phyloP scores from a whole-genome alignment of 2,329 filamentous ascomycete genomes.

The Venturiaceae sp. region DNA sequence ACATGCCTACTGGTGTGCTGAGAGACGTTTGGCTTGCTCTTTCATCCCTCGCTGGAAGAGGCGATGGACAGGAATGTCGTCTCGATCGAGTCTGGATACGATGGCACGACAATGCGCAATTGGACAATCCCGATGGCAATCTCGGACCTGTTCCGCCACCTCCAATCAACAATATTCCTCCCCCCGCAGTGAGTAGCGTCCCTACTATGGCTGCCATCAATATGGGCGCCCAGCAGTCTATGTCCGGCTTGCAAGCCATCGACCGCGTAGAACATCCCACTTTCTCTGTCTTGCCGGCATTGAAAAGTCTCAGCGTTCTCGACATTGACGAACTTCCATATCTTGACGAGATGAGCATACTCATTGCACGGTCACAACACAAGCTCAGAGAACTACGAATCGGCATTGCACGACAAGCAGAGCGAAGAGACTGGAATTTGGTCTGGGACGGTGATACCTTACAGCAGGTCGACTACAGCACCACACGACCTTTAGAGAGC shows the following conservation, averaged over 20 bases:
- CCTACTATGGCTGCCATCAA: constrained; percentile 22
- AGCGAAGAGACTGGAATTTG: constrained; percentile 45
- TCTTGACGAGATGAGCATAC: constrained; percentile 69
- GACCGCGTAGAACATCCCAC: constrained; percentile 65
- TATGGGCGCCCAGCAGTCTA: constrained; percentile 16
- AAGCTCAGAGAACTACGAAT: constrained; percentile 62
- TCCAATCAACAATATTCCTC: constrained; percentile 18
- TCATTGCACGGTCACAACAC: constrained; percentile 61
- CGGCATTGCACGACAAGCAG: constrained; percentile 53
- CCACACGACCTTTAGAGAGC: constrained; percentile 42
- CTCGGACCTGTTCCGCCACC: constrained; percentile 25
- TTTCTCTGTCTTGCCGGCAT: constrained; percentile 64
- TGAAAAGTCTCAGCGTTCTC: constrained; percentile 66
- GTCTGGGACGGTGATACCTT: constrained; percentile 54
- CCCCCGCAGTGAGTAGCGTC: constrained; percentile 19
- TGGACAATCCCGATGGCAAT: constrained; percentile 28
- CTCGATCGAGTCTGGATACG: constrained; percentile 70
- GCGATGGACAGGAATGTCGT: constrained; percentile 51
- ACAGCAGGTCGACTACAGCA: constrained; percentile 51
- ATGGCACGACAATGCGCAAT: constrained; percentile 66
- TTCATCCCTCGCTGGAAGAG: constrained; percentile 56
- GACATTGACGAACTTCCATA: constrained; percentile 79
- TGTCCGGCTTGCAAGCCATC: constrained; percentile 20
- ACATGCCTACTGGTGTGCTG: constrained; percentile 79
- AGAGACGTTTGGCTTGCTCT: constrained; percentile 75